Evolutionary conservation across 805 yeast genomes (phyloP), one percentile per base, ranked within the genome.

Genomic region (Wickerhamomyces mucosus): DNA sequence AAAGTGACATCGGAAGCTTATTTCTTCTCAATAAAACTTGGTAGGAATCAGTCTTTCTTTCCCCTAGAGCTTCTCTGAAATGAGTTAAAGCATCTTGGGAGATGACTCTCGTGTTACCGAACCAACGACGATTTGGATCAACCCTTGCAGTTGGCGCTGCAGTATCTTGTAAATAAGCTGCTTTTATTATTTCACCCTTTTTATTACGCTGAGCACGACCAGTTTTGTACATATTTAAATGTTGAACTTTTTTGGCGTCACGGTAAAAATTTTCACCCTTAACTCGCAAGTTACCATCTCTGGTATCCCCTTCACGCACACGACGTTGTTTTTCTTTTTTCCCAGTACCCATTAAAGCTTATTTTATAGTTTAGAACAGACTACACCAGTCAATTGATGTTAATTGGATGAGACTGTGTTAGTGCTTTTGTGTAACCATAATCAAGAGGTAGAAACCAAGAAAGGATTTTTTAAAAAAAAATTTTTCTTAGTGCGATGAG

Each of bases 261-360:
- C 85, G 65, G 64, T 89, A 89, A 59, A 89, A 89, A 65, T 89
- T 89, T 60, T 89, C 98, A 51, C 98, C 98, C 56, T 89, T 89
- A 32, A 84, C 94, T 40, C 94, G 77, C 36, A 92, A 70, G 49
- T 89, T 89, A 18, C 96, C 96, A 57, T 83, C 95, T 50, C 84
- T 72, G 45, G 75, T 66, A 46, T 78, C 83, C 33, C 79, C 79
- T 54, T 86, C 83, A 51, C 95, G 80, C 36, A 69, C 67, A 53
- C 96, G 74, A 64, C 98, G 78, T 49, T 68, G 69, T 56, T 81
- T 82, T 59, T 89, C 98, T 50, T 86, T 92, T 67, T 89, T 89
- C 35, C 74, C 88, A 18, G 86, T 79, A 53, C 96, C 97, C 98
- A 89, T 89, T 35, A 39, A 44, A 13, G 15, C 14, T 14, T 18